These are phyloP conservation scores for Taxawa tesnikishii DNA, from an alignment of 2,329 filamentous ascomycete species.

Conservation along the genomic window DNA sequence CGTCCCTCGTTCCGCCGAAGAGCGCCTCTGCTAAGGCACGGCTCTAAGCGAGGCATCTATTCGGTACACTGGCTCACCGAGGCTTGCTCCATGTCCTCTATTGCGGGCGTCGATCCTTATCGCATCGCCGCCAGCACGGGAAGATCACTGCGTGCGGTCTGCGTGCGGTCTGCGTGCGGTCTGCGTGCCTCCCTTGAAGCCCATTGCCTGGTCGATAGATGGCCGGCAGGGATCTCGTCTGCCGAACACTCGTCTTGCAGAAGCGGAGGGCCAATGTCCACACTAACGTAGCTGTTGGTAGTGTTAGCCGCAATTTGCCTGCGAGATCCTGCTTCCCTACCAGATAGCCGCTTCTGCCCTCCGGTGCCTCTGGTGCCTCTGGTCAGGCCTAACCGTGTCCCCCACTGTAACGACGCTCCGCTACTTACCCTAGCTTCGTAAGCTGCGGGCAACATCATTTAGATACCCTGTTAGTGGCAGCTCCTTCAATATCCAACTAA, in stretches of 20 bases:
- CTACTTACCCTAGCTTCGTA: constrained; percentile 6
- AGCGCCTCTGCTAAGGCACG: too few relatives aligned
- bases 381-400: neutral
- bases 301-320: neutral
- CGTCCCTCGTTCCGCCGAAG: too few relatives aligned
- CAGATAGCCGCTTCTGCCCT: neutral
- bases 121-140: neutral
- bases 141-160: neutral
- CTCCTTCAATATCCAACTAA: constrained; percentile 3
- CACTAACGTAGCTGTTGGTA: too few relatives aligned
- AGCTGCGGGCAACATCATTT: constrained; percentile 7
- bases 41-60: neutral
- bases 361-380: neutral
- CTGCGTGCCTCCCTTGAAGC: neutral
- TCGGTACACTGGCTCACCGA: neutral
- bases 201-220: neutral
- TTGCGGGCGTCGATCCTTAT: neutral
- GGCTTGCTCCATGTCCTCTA: neutral
- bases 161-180: too few relatives aligned
- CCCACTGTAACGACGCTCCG: neutral
- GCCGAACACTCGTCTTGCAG: too few relatives aligned
- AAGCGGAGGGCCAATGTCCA: neutral
- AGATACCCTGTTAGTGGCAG: constrained; percentile 7
- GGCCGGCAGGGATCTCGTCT: neutral
- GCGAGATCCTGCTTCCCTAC: neutral